A percentile compares a stretch with the other conserved stretches of the same genome.
phyloP scores from a whole-genome alignment of 129 eudicot genomes.

The Escallonia herrerae region DNA sequence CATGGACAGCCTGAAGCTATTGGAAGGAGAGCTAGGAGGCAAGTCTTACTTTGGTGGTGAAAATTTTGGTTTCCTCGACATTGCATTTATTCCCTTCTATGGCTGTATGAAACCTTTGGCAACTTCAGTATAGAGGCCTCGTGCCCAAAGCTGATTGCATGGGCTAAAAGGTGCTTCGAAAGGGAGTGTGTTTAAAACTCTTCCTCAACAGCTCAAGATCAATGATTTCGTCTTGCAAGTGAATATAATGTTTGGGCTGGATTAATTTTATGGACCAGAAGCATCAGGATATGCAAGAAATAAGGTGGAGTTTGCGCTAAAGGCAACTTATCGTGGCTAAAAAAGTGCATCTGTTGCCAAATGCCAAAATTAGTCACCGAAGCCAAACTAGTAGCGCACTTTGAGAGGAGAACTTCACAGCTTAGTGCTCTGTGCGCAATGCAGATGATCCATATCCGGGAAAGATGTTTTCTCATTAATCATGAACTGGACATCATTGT shows the following conservation, averaged over 20 bases:
- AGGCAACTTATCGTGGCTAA: no score
- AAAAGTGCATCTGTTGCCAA: not conserved
- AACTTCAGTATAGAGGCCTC: slow-evolving; percentile 27
- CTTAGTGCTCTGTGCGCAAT: no score
- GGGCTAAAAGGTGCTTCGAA: slow-evolving; percentile 39
- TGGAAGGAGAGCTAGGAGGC: slow-evolving; percentile 37
- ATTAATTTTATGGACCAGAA: slow-evolving; percentile 3
- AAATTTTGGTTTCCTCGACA: slow-evolving; percentile 23
- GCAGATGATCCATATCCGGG: no score
- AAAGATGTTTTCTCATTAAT: no score
- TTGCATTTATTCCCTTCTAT: slow-evolving; percentile 30
- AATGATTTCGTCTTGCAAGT: slow-evolving; percentile 1
- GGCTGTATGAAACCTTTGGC: slow-evolving; percentile 27
- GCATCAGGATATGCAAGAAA: not conserved
- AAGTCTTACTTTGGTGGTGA: slow-evolving; percentile 41
- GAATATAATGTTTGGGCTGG: slow-evolving; percentile 1
- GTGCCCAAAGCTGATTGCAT: slow-evolving; percentile 38
- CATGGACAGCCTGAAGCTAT: slow-evolving; percentile 19
- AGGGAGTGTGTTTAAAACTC: slow-evolving; percentile 29
- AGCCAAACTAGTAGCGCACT: no score
- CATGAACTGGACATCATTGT: no score
- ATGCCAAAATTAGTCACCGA: no score
- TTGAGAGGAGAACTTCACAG: no score
- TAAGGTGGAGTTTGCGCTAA: no score
- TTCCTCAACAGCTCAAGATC: slow-evolving; percentile 16